Percentiles rank a stretch among this genome's conserved stretches.
Evolutionary conservation across 1,284 basidiomycete species (phyloP).

Genomic region (Leccinum pachyderme): DNA sequence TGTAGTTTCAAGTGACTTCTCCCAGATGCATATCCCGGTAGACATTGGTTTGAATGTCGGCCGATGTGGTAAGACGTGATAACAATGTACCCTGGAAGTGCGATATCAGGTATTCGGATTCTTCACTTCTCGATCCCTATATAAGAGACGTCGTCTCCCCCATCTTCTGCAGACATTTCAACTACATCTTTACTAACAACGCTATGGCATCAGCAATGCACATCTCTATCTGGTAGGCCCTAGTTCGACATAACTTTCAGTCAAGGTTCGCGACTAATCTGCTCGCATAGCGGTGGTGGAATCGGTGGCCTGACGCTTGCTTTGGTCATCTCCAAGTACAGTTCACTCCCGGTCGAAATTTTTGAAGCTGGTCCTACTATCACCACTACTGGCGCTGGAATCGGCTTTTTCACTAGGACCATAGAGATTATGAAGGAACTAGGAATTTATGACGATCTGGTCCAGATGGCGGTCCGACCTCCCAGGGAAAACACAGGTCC

Average conservation of each 20-base stretch:
- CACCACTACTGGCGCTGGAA: constrained; percentile 36
- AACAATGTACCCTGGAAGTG: background rate
- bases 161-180: background rate
- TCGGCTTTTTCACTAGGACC: constrained; percentile 33
- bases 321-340: constrained; percentile 28
- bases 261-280: background rate
- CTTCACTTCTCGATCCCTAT: background rate
- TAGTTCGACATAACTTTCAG: background rate
- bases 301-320: constrained; percentile 38
- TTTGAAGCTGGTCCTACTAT: constrained; percentile 36
- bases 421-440: constrained; percentile 36
- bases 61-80: background rate
- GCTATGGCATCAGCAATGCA: constrained; percentile 10
- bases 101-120: too few species aligned
- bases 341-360: constrained; percentile 22
- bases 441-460: constrained; percentile 27
- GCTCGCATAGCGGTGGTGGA: constrained; percentile 33
- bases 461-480: constrained; percentile 6
- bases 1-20: background rate
- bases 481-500: constrained; percentile 14
- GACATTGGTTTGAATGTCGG: background rate
- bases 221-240: constrained; percentile 14
- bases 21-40: background rate
- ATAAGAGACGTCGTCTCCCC: background rate
- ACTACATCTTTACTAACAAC: background rate